Base-by-base conservation (phyloP, 164 flowering plant species). In the Protea cynaroides region DNA sequence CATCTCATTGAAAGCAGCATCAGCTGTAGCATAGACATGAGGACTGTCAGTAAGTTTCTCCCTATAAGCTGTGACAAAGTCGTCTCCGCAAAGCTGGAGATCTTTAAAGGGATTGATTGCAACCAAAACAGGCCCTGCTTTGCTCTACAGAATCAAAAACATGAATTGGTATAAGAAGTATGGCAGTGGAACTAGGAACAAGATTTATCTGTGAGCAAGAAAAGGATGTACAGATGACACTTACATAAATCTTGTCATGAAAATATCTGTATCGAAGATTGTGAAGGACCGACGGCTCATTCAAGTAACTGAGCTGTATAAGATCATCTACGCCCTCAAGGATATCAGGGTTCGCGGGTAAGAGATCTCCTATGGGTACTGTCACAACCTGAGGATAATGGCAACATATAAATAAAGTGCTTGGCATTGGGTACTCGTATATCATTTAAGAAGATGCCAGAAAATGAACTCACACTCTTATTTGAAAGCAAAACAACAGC, bases 251-350 rank as follows among this genome's bases (percentile, higher is more conserved):
- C 68, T 65, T 65, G 69, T 88, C 84, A 37, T 70, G 76, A 54
- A 79, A 72, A 78, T 79, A 90, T 88, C 98, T 83, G 56, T 65
- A 64, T 47, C 77, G 79, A 59, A 95, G 89, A 74, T 90, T 92
- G 78, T 89, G 79, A 69, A 95, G 89, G 74, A 95, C 89, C 36
- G 98, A 90, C 50, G 99, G 99, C 69, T 95, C 99, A 76, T 95
- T 95, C 79, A 95, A 79, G 83, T 83, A 95, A 79, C 91, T 87
- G 61, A 95, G 95, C 68, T 83, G 91, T 62, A 80, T 75, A 61
- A 95, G 95, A 78, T 95, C 96, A 78, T 90, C 89, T 38, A 80
- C 85, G 23, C 92, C 97, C 51, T 86, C 90, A 51, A 95, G 81
- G 29, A 90, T 74, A 71, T 84, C 84, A 37, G 98, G 96, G 72